These are phyloP conservation scores for Allomyces arbusculus DNA, from an alignment of 192 early-diverging fungal genomes.

Conservation along the genomic window DNA sequence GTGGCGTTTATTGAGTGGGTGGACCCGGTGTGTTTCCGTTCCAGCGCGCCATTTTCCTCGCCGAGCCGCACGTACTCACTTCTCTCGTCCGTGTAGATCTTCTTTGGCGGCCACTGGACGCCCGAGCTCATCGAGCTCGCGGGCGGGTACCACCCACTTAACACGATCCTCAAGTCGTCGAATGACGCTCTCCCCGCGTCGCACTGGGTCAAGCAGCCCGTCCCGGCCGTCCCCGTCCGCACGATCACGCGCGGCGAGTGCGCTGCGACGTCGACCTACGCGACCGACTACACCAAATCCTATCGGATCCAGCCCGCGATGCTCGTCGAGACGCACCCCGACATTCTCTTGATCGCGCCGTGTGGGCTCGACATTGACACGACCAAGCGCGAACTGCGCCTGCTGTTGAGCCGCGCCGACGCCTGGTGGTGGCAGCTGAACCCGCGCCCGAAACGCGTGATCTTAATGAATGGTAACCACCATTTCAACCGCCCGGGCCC, in stretches of 20 bases:
- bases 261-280: not conserved
- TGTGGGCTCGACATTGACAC: constrained; percentile 25
- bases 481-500: constrained; percentile 37
- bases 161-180: constrained; percentile 9
- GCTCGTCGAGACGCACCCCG: constrained; percentile 14
- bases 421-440: not conserved
- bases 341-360: constrained; percentile 20
- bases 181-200: constrained; percentile 1
- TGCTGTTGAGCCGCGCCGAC: not conserved
- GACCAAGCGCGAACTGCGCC: constrained; percentile 10
- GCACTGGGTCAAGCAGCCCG: not conserved
- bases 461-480: constrained; percentile 33
- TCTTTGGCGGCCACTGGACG: constrained; percentile 25
- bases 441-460: constrained; percentile 5
- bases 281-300: not conserved
- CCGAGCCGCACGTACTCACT: no score
- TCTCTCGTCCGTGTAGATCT: constrained; percentile 3
- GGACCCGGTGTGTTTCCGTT: constrained; percentile 9
- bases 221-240: no score
- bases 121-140: constrained; percentile 28
- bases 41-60: no score
- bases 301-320: constrained; percentile 6
- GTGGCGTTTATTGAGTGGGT: constrained; percentile 30
- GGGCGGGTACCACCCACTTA: constrained; percentile 18
- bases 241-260: no score